Evolutionary conservation across 2,329 filamentous ascomycete genomes (phyloP), one percentile per base, ranked within the genome.

Genomic region (Pseudogymnoascus destructans): DNA sequence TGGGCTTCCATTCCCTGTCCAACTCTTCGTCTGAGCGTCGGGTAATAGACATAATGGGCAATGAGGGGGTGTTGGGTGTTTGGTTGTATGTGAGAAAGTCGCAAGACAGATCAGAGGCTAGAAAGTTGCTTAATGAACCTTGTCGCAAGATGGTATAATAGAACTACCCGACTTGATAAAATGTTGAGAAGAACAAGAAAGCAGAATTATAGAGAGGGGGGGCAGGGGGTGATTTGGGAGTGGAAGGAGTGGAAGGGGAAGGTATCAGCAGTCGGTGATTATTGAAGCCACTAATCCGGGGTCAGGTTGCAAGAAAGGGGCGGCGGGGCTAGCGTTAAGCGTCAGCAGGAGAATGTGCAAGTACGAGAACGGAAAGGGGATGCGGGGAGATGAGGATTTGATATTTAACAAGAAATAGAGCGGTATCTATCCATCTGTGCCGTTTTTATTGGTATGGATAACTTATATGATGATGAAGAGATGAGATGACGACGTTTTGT

Each of bases 1-100:
- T 91, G 65, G 87, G 86, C 79, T 89, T 83, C 87, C 86, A 92
- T 73, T 88, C 84, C 68, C 80, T 80, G 69, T 89, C 82, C 68
- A 87, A 79, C 69, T 88, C 85, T 64, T 80, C 79, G 74, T 88
- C 85, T 63, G 84, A 74, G 54, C 54, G 54, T 11, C 36, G 54
- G 13, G 19, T 56, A 27, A 27, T 23, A 56, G 54, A 36, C 72
- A 73, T 74, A 13, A 63, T 69, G 46, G 46, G 46, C 3, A 15
- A 30, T 52, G 46, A 52, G 46, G 46, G 42, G 46, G 3, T 11
- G 46, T 30, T 52, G 9, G 35, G 4, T 17, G 46, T 30, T 42
- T 21, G 56, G 56, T 25, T 57, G 33, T 46, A 57, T 27, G 13
- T 57, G 56, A 57, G 33, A 57, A 57, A 17, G 36, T 38, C 35